phyloP scores from a whole-genome alignment of 305 asterid species.

The Fraxinus dipetala region DNA sequence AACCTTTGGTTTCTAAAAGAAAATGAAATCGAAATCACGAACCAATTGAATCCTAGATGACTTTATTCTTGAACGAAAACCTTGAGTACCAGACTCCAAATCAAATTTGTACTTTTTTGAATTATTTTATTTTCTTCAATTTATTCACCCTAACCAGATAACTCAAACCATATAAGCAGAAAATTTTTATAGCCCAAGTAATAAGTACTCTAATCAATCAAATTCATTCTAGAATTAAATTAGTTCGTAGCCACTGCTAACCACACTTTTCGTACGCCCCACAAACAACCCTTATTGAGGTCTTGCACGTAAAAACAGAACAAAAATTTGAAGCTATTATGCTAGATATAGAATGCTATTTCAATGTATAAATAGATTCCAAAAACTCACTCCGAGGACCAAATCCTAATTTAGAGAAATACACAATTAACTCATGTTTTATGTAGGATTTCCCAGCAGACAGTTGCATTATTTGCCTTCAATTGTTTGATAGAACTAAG shows the following conservation, averaged over 20 bases:
- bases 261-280: background rate
- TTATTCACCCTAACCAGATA: too few relatives aligned
- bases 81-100: too few relatives aligned
- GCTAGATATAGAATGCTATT: background rate
- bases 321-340: background rate
- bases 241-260: background rate
- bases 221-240: background rate
- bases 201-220: background rate
- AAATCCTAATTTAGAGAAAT: background rate
- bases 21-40: too few relatives aligned
- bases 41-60: too few relatives aligned
- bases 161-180: background rate
- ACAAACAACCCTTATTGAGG: background rate
- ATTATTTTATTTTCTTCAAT: too few relatives aligned
- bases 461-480: background rate
- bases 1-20: too few relatives aligned
- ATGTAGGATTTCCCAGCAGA: background rate
- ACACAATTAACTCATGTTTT: slow-evolving; percentile 9
- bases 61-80: too few relatives aligned
- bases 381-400: background rate
- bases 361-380: background rate
- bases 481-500: background rate
- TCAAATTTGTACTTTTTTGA: too few relatives aligned
- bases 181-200: too few relatives aligned
- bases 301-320: background rate